A percentile compares a stretch with the other conserved stretches of the same genome.
phyloP scores from a whole-genome alignment of 148 eudicot genomes.

The Cornus controversa region DNA sequence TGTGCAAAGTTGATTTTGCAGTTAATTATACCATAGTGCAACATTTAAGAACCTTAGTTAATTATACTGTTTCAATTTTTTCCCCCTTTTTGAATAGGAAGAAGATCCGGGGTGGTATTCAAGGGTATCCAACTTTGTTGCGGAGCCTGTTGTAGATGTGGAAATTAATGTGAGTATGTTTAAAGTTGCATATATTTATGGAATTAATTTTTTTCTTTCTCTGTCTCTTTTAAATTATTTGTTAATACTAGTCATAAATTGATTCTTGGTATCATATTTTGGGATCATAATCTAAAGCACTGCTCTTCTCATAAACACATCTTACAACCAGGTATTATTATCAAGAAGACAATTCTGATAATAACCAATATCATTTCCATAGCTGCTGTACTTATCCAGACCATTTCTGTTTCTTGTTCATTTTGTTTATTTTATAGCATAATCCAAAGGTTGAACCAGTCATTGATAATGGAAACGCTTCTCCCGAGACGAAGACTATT shows the following conservation, averaged over 20 bases:
- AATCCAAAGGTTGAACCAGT: conserved; percentile 46
- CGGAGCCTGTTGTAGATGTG: conserved; percentile 69
- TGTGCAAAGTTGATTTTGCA: conserved; percentile 5
- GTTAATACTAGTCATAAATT: not conserved
- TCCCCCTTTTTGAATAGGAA: conserved; percentile 45
- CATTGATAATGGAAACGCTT: conserved; percentile 53
- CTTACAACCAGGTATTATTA: not conserved
- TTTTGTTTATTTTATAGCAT: conserved; percentile 33
- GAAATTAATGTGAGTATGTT: conserved; percentile 73
- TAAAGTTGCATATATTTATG: not conserved
- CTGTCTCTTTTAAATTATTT: not conserved
- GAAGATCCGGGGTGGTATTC: conserved; percentile 99
- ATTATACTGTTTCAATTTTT: not conserved
- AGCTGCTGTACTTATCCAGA: conserved; percentile 4
- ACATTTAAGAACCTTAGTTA: not conserved
- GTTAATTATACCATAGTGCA: conserved; percentile 1
- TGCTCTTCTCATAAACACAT: not conserved
- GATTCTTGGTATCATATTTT: not conserved
- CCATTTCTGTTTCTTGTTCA: not conserved
- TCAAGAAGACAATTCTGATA: not conserved
- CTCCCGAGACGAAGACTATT: conserved; percentile 63
- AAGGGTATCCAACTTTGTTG: conserved; percentile 55
- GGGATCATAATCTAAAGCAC: not conserved
- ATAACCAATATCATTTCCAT: not conserved
- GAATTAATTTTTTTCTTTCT: not conserved